Conservation (phyloP, 139 green algal species). For the Chlorella sp. region DNA sequence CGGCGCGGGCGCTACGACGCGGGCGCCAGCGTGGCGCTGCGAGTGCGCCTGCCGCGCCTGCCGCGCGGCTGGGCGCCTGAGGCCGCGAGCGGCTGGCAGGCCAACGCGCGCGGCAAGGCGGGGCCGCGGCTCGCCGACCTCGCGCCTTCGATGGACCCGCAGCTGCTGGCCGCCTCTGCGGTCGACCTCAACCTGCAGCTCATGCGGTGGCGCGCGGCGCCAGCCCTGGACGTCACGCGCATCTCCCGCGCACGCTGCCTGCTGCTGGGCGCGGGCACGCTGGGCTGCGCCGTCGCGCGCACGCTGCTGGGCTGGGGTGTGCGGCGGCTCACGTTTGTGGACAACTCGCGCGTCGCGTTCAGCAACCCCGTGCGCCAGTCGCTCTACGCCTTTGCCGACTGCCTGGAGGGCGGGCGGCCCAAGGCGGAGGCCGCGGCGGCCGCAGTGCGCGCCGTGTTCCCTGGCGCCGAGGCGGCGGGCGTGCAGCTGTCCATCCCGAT, state of each 20-base stretch:
- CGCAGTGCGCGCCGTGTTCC: constrained; percentile 73
- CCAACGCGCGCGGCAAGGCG: constrained; percentile 58
- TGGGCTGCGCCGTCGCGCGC: constrained; percentile 93
- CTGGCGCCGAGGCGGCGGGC: constrained; percentile 52
- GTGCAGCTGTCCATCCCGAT: constrained; percentile 82
- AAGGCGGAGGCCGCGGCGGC: constrained; percentile 90
- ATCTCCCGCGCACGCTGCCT: constrained; percentile 76
- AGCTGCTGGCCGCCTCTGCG: constrained; percentile 56
- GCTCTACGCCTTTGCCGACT: constrained; percentile 92
- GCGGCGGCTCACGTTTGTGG: constrained; percentile 85
- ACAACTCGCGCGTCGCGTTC: constrained; percentile 81
- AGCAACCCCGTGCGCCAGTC: constrained; percentile 91
- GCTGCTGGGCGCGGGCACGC: constrained; percentile 89
- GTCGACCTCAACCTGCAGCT: constrained; percentile 96
- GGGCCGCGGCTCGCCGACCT: constrained; percentile 65
- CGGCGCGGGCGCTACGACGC: constrained; percentile 33
- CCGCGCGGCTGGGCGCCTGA: constrained; percentile 9
- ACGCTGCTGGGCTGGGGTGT: constrained; percentile 93
- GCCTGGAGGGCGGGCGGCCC: constrained; percentile 78
- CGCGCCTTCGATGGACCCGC: constrained; percentile 71
- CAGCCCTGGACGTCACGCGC: constrained; percentile 68
- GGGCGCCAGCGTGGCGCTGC: constrained; percentile 40
- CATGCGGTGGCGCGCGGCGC: constrained; percentile 94
- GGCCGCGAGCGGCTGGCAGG: constrained; percentile 77
- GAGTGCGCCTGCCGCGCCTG: constrained; percentile 55